Base-by-base conservation (phyloP, 108 stramenopile species). In the Discostella stelligeroides region DNA sequence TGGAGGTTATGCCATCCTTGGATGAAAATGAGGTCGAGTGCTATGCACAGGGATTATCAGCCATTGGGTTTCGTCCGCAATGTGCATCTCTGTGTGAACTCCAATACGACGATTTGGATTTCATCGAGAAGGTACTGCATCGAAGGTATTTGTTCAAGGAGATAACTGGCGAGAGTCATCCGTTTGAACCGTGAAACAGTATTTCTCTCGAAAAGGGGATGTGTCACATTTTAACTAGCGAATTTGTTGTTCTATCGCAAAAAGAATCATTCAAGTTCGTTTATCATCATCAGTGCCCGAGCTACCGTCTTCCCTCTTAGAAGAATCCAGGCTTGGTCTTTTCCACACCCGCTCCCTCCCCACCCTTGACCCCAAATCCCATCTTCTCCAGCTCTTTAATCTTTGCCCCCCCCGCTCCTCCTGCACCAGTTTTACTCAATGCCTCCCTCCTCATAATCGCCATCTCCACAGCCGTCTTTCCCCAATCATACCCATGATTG, bases 401-500 rank as follows among this genome's bases (percentile, higher is more conserved):
- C 50, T 72, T 76, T 17, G 29, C 68, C 30, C 42, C 45, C 21
- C 28, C 58, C 13, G 29, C 51, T 1, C 76, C 76, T 60, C 82
- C 82, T 41, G 68, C 70, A 28, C 34, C 34, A 34, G 34, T 34
- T 10, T 45, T 45, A 34, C 86, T 84, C 59, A 91, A 60, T 14
- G 95, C 95, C 70, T 94, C 91, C 21, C 75, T 80, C 49, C 90
- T 83, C 66, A 97, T 69, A 29, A 95, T 64, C 2, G 94, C 97
- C 97, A 97, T 97, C 84, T 97, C 95, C 24, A 97, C 94, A 2
- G 97, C 95, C 38, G 95, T 97, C 82, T 94, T 95, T 28, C 92
- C 97, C 98, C 98, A 98, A 55, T 88, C 95, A 14, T 85, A 59
- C 17, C 98, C 98, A 82, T 97, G 97, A 79, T 98, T 98, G 40